Percentiles rank a stretch among this genome's conserved stretches.
These are phyloP conservation scores for Ceratocystis lukuohia DNA, from an alignment of 2,329 filamentous ascomycete species.

Conservation along the genomic window DNA sequence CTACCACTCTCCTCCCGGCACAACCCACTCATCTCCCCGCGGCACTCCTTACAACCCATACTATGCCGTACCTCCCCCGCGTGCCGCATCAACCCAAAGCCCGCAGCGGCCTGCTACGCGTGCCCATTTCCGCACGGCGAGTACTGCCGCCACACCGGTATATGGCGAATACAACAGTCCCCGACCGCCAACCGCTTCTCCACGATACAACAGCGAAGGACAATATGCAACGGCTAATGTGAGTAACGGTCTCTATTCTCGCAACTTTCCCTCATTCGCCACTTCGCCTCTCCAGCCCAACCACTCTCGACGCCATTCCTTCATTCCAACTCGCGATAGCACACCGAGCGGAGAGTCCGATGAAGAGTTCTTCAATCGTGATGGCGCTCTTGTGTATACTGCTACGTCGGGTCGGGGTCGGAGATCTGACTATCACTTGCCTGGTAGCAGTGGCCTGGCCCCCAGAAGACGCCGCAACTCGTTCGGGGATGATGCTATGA, in stretches of 20 bases:
- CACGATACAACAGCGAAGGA: conserved; percentile 48
- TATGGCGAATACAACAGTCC: conserved; percentile 26
- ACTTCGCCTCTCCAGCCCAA: conserved; percentile 30
- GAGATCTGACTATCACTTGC: conserved; percentile 10
- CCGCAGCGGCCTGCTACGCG: conserved; percentile 20
- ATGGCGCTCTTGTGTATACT: conserved; percentile 14
- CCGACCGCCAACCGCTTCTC: conserved; percentile 40
- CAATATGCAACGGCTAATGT: conserved; percentile 53
- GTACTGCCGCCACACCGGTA: conserved; percentile 10
- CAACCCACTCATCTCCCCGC: conserved; percentile 14
- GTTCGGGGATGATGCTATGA: conserved; percentile 14
- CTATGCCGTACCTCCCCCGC: conserved; percentile 8
- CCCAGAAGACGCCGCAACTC: conserved; percentile 16
- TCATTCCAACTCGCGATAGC: conserved; percentile 46
- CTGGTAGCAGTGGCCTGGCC: conserved; percentile 10
- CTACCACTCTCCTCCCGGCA: conserved; percentile 14
- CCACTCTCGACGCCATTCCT: conserved; percentile 44
- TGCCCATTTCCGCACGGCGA: conserved; percentile 19
- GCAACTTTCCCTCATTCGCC: conserved; percentile 35
- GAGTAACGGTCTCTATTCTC: conserved; percentile 39
- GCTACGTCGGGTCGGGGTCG: conserved; percentile 13
- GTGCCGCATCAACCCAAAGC: conserved; percentile 13
- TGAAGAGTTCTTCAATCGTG: conserved; percentile 33
- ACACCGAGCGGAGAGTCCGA: conserved; percentile 49
- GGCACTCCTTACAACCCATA: conserved; percentile 3